These are phyloP conservation scores for Trichosporon sp. DNA, from an alignment of 1,284 basidiomycete genomes.

Conservation along the genomic window DNA sequence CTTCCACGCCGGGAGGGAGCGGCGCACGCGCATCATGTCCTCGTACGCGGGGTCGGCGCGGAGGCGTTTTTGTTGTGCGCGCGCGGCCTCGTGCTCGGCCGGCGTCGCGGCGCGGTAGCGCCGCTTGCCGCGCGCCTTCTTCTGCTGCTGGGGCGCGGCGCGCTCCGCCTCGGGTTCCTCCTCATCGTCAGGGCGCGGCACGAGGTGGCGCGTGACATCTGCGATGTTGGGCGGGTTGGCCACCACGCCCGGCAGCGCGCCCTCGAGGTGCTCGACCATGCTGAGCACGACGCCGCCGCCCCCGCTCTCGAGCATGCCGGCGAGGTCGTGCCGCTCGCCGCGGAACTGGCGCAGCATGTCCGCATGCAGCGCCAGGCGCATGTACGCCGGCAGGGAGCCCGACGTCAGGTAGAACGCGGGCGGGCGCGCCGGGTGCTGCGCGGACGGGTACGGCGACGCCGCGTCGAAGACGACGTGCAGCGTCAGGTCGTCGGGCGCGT, in stretches of 20 bases:
- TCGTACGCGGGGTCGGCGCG: slow-evolving; percentile 56
- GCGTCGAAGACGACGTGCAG: slow-evolving; percentile 64
- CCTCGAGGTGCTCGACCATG: slow-evolving; percentile 69
- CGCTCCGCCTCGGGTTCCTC: slow-evolving; percentile 18
- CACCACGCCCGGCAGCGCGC: slow-evolving; percentile 62
- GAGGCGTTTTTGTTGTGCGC: slow-evolving; percentile 52
- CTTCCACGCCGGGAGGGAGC: slow-evolving; percentile 70
- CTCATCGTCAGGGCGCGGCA: slow-evolving; percentile 51
- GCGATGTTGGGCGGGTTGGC: slow-evolving; percentile 67
- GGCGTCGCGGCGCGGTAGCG: slow-evolving; percentile 53
- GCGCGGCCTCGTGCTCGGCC: slow-evolving; percentile 59
- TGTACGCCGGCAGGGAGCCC: slow-evolving; percentile 66
- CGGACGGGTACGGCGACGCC: slow-evolving; percentile 57
- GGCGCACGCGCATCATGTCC: slow-evolving; percentile 58
- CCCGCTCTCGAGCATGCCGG: slow-evolving; percentile 59
- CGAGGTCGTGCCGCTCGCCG: slow-evolving; percentile 52
- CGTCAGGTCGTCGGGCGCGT: slow-evolving; percentile 56
- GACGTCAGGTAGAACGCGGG: slow-evolving; percentile 76
- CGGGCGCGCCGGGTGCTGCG: slow-evolving; percentile 52
- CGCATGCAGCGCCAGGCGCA: slow-evolving; percentile 76
- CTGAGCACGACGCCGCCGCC: slow-evolving; percentile 70
- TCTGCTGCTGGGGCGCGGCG: slow-evolving; percentile 6
- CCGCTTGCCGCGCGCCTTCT: slow-evolving; percentile 6
- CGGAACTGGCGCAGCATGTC: slow-evolving; percentile 59
- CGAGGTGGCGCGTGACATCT: slow-evolving; percentile 60